Conservation (phyloP, 2,329 filamentous ascomycete genomes). For the Sclerotinia sclerotiorum region DNA sequence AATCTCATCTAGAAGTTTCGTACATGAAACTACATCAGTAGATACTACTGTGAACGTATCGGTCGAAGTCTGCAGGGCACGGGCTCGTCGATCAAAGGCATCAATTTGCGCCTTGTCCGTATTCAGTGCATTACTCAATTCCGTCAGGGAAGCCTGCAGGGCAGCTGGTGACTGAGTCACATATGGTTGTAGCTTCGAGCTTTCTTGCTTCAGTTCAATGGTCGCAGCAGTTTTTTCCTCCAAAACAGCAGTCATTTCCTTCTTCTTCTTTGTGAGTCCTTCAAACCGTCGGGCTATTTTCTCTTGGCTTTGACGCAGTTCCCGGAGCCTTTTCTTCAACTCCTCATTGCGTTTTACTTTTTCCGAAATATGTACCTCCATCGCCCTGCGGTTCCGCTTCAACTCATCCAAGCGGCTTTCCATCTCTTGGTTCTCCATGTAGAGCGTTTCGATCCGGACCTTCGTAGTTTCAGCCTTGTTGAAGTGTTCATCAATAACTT, state of each 20-base stretch:
- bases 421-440: slow-evolving; percentile 83
- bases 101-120: slow-evolving; percentile 85
- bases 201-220: slow-evolving; percentile 76
- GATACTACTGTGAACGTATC: slow-evolving; percentile 86
- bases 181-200: slow-evolving; percentile 86
- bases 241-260: slow-evolving; percentile 67
- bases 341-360: slow-evolving; percentile 86
- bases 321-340: slow-evolving; percentile 76
- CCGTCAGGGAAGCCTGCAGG: slow-evolving; percentile 77
- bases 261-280: slow-evolving; percentile 77
- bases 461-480: slow-evolving; percentile 88
- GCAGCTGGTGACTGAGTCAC: slow-evolving; percentile 83
- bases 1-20: slow-evolving; percentile 86
- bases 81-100: slow-evolving; percentile 78
- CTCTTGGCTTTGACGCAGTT: slow-evolving; percentile 79
- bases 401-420: slow-evolving; percentile 78
- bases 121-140: slow-evolving; percentile 75
- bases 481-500: slow-evolving; percentile 88
- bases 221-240: slow-evolving; percentile 71
- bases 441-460: slow-evolving; percentile 80
- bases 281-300: slow-evolving; percentile 80
- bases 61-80: slow-evolving; percentile 85
- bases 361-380: slow-evolving; percentile 78
- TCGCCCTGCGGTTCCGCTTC: slow-evolving; percentile 73
- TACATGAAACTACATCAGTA: slow-evolving; percentile 82